Evolutionary conservation across 441 rosid genomes (phyloP), one percentile per base, ranked within the genome.

Genomic region (Brassica balearica): DNA sequence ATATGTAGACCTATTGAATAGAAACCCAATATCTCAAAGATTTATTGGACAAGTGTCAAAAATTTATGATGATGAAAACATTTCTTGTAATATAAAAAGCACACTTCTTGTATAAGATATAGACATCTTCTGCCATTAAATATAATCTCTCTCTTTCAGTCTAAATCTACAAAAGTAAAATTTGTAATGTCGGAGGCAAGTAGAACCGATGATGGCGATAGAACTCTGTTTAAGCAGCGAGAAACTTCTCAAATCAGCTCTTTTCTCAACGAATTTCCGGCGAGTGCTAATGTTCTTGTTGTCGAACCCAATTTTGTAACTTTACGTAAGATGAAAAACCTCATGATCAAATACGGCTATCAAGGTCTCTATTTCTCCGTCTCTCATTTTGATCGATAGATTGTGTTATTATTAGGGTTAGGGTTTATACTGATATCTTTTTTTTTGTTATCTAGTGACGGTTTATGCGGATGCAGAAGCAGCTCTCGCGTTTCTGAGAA

Each of bases 401-500:
- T 48, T 48, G 55, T 48, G 55, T 0, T 70, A 60, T 7, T 73
- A 27, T 7, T 73, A 27, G 64, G 41, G 69, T 69, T 69, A 63
- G 43, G 43, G 67, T 29, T 63, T 68, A 25, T 25, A 12, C 58
- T 15, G 15, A 48, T 5, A 23, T 20, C 3, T 62, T 4, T 0
- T 46, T 46, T 46, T 43, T 20, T 10, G 53, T 66, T 60, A 25
- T 48, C 32, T 11, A 78, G 81, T 78, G 56, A 48, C 34, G 15
- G 6, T 51, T 20, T 65, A 14, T 27, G 0, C 34, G 2, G 58
- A 68, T 20, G 82, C 65, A 1, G 60, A 73, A 36, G 51, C 63
- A 48, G 82, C 77, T 48, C 2, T 68, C 3, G 12, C 56, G 17
- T 78, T 22, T 60, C 2, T 78, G 41, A 67, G 3, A 51, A 78